Conservation (phyloP, 2,329 filamentous ascomycete species). For the Trichophyton simii region DNA sequence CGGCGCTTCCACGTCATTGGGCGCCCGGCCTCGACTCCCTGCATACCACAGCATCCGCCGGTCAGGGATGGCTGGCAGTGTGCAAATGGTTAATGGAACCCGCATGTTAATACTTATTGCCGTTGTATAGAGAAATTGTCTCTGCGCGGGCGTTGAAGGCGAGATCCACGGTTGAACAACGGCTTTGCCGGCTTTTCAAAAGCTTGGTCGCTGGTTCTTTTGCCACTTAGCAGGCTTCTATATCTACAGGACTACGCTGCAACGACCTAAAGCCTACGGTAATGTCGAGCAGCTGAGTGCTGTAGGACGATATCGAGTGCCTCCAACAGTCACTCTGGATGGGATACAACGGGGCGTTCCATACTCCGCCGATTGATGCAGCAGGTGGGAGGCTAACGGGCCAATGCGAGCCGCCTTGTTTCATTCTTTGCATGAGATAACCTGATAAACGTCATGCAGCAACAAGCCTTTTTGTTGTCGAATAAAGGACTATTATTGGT, state of each 20-base stretch:
- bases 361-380: too few species aligned
- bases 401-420: background rate
- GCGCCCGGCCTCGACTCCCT: background rate
- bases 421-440: background rate
- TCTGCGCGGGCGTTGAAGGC: background rate
- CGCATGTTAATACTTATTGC: too few species aligned
- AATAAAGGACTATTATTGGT: background rate
- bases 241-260: background rate
- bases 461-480: background rate
- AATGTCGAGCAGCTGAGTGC: too few species aligned
- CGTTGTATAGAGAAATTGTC: too few species aligned
- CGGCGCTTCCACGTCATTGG: conserved; percentile 4
- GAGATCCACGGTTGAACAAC: background rate
- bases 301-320: too few species aligned
- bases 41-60: background rate
- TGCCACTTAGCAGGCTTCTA: background rate
- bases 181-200: background rate
- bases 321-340: too few species aligned
- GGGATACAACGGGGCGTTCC: too few species aligned
- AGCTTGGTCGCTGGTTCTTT: background rate
- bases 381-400: too few species aligned
- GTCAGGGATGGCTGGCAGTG: background rate
- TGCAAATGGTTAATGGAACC: background rate
- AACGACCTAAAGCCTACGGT: too few species aligned
- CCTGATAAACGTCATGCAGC: too few species aligned